These are phyloP conservation scores for Didymella exigua DNA, from an alignment of 2,329 filamentous ascomycete genomes.

Conservation along the genomic window DNA sequence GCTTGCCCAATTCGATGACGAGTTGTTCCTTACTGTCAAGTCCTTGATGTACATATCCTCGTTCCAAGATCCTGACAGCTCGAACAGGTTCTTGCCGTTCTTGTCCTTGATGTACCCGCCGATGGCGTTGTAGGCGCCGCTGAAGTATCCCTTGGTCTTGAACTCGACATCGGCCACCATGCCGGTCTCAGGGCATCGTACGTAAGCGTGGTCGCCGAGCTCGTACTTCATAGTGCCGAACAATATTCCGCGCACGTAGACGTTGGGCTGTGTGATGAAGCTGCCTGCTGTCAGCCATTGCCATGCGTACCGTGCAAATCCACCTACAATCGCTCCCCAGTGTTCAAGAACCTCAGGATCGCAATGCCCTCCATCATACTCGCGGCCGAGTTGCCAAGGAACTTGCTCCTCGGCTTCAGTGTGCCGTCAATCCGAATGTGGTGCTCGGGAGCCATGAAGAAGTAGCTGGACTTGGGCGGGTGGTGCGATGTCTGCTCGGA, in stretches of 20 bases:
- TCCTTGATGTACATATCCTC: constrained; percentile 94
- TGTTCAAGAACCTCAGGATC: constrained; percentile 80
- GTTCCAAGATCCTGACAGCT: constrained; percentile 88
- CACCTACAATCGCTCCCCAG: constrained; percentile 86
- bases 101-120: constrained; percentile 87
- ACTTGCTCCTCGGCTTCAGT: constrained; percentile 91
- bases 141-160: constrained; percentile 97
- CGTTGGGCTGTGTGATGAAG: constrained; percentile 95
- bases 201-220: constrained; percentile 92
- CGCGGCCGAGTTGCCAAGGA: constrained; percentile 94
- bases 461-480: constrained; percentile 98
- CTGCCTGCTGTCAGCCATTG: constrained; percentile 53
- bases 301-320: not conserved
- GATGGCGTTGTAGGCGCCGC: constrained; percentile 95
- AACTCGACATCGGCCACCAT: constrained; percentile 93
- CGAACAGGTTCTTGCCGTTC: constrained; percentile 85
- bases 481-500: constrained; percentile 98
- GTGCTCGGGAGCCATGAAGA: constrained; percentile 95
- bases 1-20: not conserved
- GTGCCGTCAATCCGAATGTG: constrained; percentile 95
- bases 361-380: constrained; percentile 98
- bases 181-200: constrained; percentile 86
- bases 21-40: constrained; percentile 63
- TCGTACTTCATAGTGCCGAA: constrained; percentile 99
- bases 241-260: constrained; percentile 96